Percentiles rank a stretch among this genome's conserved stretches.
Evolutionary conservation across 352 stramenopile genomes (phyloP).

Genomic region (Phytophthora podocarpi): DNA sequence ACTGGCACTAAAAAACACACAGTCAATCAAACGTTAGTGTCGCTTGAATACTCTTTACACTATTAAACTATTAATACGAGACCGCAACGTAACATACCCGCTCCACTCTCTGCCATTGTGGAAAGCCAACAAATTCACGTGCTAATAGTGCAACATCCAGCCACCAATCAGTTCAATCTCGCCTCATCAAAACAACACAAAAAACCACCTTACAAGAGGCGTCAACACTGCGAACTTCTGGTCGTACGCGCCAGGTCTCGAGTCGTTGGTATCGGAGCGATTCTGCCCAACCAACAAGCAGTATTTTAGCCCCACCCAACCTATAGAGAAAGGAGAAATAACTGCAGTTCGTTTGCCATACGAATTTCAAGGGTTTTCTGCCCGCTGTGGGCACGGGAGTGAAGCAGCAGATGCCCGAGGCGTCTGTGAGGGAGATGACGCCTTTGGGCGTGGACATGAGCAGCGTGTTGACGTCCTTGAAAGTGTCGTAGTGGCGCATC

Average conservation of each 20-base stretch:
- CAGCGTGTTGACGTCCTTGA: slow-evolving; percentile 61
- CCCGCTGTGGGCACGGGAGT: slow-evolving; percentile 39
- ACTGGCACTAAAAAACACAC: slow-evolving; percentile 43
- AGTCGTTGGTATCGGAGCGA: slow-evolving; percentile 60
- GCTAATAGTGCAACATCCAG: slow-evolving; percentile 39
- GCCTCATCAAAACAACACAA: not conserved
- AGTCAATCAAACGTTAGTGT: not conserved
- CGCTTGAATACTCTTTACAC: not conserved
- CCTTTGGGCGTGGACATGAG: slow-evolving; percentile 76
- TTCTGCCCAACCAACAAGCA: slow-evolving; percentile 30
- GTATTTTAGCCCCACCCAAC: not conserved
- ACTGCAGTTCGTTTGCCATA: slow-evolving; percentile 25
- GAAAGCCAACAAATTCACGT: slow-evolving; percentile 78
- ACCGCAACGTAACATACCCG: slow-evolving; percentile 32
- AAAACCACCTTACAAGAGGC: slow-evolving; percentile 47
- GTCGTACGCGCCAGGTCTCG: slow-evolving; percentile 55
- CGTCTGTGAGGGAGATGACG: slow-evolving; percentile 72
- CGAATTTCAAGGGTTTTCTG: slow-evolving; percentile 67
- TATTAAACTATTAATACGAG: too few relatives aligned
- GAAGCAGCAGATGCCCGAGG: slow-evolving; percentile 81
- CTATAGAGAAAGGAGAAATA: not conserved
- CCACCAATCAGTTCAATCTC: not conserved
- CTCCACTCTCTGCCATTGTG: slow-evolving; percentile 74
- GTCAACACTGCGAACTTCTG: slow-evolving; percentile 83
- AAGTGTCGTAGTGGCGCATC: slow-evolving; percentile 76